phyloP scores from a whole-genome alignment of 371 early-diverging fungal species.

The Zychaea mexicana region DNA sequence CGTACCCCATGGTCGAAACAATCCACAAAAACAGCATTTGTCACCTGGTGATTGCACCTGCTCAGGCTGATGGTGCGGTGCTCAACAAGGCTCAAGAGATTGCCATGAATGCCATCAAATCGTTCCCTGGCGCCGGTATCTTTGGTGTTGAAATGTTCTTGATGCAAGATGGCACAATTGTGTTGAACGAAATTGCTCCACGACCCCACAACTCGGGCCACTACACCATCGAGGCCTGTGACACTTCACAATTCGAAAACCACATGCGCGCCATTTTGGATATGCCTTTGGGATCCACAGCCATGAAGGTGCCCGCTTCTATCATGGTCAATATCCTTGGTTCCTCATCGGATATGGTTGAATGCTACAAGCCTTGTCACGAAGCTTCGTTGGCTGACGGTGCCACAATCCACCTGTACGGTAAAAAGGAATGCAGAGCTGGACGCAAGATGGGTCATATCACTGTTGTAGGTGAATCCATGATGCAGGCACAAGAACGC shows the following conservation, averaged over 20 bases:
- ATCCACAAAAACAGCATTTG: slow-evolving; percentile 95
- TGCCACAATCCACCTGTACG: slow-evolving; percentile 92
- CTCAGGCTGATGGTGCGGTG: slow-evolving; percentile 83
- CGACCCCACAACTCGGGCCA: slow-evolving; percentile 99
- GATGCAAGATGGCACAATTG: slow-evolving; percentile 77
- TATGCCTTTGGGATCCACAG: slow-evolving; percentile 89
- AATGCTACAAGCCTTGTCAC: slow-evolving; percentile 68
- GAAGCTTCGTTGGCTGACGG: slow-evolving; percentile 78
- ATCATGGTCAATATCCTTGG: slow-evolving; percentile 97
- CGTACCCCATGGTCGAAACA: slow-evolving; percentile 95
- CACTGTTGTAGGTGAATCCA: slow-evolving; percentile 86
- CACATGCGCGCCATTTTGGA: slow-evolving; percentile 94
- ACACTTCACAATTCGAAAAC: slow-evolving; percentile 96
- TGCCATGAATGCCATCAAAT: slow-evolving; percentile 82
- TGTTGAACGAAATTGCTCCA: slow-evolving; percentile 96
- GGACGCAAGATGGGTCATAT: slow-evolving; percentile 98
- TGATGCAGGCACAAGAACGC: slow-evolving; percentile 69
- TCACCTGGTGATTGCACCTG: slow-evolving; percentile 94
- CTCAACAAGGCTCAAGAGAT: slow-evolving; percentile 71
- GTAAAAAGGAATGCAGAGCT: slow-evolving; percentile 83
- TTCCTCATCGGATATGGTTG: slow-evolving; percentile 52
- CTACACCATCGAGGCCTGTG: slow-evolving; percentile 96
- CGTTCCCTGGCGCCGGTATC: slow-evolving; percentile 87
- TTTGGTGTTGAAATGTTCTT: slow-evolving; percentile 98
- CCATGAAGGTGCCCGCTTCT: slow-evolving; percentile 87